Evolutionary conservation across 78 protist genomes (phyloP).

Genomic region (Pigoraptor vietnamica): DNA sequence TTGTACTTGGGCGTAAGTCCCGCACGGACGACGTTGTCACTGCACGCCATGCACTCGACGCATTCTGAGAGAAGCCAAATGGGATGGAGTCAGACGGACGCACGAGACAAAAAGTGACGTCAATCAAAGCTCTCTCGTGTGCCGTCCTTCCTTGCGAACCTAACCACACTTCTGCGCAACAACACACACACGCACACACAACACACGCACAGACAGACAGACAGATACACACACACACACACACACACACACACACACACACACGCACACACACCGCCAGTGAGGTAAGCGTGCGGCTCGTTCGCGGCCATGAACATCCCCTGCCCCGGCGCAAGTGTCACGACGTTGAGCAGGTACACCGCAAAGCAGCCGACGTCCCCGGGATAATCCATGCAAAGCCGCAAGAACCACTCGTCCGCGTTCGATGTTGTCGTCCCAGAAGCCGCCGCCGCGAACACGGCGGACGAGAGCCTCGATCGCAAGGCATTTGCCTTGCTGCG

Average conservation of each 20-base stretch:
- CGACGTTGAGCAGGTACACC: constrained; percentile 80
- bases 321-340: constrained; percentile 75
- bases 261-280: constrained; percentile 39
- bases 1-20: constrained; percentile 95
- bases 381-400: constrained; percentile 43
- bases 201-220: too few species aligned
- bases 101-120: not conserved
- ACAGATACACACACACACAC: too few species aligned
- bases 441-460: not conserved
- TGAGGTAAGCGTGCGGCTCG: constrained; percentile 93
- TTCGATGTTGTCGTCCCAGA: not conserved
- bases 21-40: constrained; percentile 98
- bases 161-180: too few species aligned
- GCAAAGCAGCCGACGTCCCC: constrained; percentile 89
- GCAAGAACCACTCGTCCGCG: not conserved
- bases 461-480: not conserved
- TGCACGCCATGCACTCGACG: constrained; percentile 95
- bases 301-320: constrained; percentile 86
- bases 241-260: too few species aligned
- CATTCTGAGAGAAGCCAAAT: constrained; percentile 67
- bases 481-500: not conserved
- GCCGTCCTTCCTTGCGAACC: too few species aligned
- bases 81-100: not conserved
- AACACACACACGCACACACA: too few species aligned
- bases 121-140: too few species aligned